A percentile compares a stretch with the other conserved stretches of the same genome.
Conservation (phyloP, 805 yeast species). For the Candida chilensis region DNA sequence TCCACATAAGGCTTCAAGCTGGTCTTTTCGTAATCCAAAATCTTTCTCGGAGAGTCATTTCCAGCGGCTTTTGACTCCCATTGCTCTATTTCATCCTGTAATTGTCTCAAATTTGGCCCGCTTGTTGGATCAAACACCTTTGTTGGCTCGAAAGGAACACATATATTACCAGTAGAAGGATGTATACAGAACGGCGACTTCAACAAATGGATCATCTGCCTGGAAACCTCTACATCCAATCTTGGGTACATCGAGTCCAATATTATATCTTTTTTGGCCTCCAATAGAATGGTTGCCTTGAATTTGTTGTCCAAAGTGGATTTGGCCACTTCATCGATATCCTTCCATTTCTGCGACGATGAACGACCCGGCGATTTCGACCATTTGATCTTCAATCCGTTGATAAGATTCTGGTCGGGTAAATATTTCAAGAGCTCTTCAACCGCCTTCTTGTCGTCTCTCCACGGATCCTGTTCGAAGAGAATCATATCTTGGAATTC, state of each 20-base stretch:
- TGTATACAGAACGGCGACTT: slow-evolving; percentile 97
- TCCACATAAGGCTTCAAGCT: slow-evolving; percentile 64
- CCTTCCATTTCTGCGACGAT: slow-evolving; percentile 70
- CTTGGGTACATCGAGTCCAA: slow-evolving; percentile 81
- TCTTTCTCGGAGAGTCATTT: slow-evolving; percentile 8
- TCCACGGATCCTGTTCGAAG: slow-evolving; percentile 86
- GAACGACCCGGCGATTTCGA: slow-evolving; percentile 36
- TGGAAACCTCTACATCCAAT: slow-evolving; percentile 87
- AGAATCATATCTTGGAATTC: slow-evolving; percentile 60
- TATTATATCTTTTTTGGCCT: slow-evolving; percentile 75
- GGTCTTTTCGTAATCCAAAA: slow-evolving; percentile 52
- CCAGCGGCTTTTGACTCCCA: slow-evolving; percentile 23
- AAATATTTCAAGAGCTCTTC: slow-evolving; percentile 52
- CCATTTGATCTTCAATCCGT: slow-evolving; percentile 55
- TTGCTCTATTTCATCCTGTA: slow-evolving; percentile 56
- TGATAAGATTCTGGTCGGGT: slow-evolving; percentile 50
- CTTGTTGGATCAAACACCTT: slow-evolving; percentile 64
- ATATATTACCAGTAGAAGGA: slow-evolving; percentile 90
- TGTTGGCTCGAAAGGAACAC: slow-evolving; percentile 73
- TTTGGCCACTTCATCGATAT: slow-evolving; percentile 47
- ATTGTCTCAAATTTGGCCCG: slow-evolving; percentile 65
- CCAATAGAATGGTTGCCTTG: slow-evolving; percentile 43
- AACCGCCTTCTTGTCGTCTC: slow-evolving; percentile 39
- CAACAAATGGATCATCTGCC: slow-evolving; percentile 81
- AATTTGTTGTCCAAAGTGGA: slow-evolving; percentile 31